These are phyloP conservation scores for Arctium lappa DNA, from an alignment of 129 eudicot genomes.

Conservation along the genomic window DNA sequence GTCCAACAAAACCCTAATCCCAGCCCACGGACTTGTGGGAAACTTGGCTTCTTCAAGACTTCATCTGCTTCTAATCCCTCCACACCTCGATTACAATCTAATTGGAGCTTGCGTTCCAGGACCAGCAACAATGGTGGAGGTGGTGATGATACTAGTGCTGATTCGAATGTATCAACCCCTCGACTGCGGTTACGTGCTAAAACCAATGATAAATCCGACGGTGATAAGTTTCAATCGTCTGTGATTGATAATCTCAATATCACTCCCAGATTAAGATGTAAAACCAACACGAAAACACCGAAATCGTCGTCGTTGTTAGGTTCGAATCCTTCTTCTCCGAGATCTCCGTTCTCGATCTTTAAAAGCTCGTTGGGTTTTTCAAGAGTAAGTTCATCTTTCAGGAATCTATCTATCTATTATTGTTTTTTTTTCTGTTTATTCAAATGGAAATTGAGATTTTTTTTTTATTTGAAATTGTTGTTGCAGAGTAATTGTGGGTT, in stretches of 20 bases:
- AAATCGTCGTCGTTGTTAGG: constrained; percentile 19
- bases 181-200: constrained; percentile 35
- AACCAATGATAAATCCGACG: constrained; percentile 2
- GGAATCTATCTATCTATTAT: neutral
- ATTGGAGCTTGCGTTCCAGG: constrained; percentile 36
- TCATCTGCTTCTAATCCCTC: constrained; percentile 32
- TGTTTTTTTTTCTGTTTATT: too few relatives aligned
- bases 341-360: constrained; percentile 92
- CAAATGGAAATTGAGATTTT: neutral
- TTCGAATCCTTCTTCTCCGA: constrained; percentile 76
- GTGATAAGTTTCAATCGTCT: constrained; percentile 12
- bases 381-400: constrained; percentile 41
- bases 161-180: constrained; percentile 43
- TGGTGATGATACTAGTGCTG: neutral
- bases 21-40: constrained; percentile 23
- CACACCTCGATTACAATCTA: constrained; percentile 43
- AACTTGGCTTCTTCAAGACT: constrained; percentile 34
- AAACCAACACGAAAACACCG: constrained; percentile 38
- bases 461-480: neutral
- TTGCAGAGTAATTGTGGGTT: constrained; percentile 84
- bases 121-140: neutral
- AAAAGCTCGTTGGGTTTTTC: constrained; percentile 68
- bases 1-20: constrained; percentile 21
- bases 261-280: constrained; percentile 58
- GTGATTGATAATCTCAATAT: constrained; percentile 33